phyloP scores from a whole-genome alignment of 2,329 filamentous ascomycete genomes.

The Penicillium sp. region DNA sequence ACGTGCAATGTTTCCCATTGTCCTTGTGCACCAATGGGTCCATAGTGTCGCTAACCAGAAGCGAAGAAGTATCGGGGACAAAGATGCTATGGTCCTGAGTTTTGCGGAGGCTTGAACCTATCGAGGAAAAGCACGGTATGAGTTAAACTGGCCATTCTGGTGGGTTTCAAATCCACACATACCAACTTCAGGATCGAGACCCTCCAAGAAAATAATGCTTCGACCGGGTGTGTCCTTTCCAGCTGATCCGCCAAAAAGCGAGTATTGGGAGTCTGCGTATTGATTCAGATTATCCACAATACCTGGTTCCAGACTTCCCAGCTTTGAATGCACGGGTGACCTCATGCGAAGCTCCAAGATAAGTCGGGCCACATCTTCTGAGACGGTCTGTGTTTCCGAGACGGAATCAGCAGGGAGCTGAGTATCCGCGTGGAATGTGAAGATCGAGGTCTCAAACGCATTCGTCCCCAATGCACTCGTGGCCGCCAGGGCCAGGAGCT shows the following conservation, averaged over 20 bases:
- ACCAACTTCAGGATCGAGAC: constrained; percentile 65
- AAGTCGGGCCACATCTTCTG: constrained; percentile 39
- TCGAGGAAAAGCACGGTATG: background rate
- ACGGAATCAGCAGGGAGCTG: background rate
- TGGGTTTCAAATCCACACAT: constrained; percentile 46
- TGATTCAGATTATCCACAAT: constrained; percentile 62
- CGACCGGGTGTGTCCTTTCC: constrained; percentile 25
- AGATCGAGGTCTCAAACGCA: constrained; percentile 38
- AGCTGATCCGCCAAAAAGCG: constrained; percentile 54
- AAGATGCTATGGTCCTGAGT: constrained; percentile 14
- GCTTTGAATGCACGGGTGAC: constrained; percentile 52
- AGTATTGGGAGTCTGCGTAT: constrained; percentile 59
- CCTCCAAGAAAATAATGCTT: constrained; percentile 52
- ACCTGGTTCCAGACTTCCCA: constrained; percentile 48
- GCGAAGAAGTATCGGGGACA: constrained; percentile 20
- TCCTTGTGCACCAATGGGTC: constrained; percentile 6
- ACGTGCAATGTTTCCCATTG: constrained; percentile 18
- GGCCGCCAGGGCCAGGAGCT: constrained; percentile 32
- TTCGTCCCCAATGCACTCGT: constrained; percentile 30
- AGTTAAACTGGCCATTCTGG: background rate
- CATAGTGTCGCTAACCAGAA: constrained; percentile 14
- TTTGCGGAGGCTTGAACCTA: constrained; percentile 22
- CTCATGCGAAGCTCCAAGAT: constrained; percentile 53
- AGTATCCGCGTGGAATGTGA: constrained; percentile 32
- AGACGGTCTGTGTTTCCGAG: constrained; percentile 18